Conservation (phyloP, 768 basidiomycete genomes). For the Russula griseocarnosa region DNA sequence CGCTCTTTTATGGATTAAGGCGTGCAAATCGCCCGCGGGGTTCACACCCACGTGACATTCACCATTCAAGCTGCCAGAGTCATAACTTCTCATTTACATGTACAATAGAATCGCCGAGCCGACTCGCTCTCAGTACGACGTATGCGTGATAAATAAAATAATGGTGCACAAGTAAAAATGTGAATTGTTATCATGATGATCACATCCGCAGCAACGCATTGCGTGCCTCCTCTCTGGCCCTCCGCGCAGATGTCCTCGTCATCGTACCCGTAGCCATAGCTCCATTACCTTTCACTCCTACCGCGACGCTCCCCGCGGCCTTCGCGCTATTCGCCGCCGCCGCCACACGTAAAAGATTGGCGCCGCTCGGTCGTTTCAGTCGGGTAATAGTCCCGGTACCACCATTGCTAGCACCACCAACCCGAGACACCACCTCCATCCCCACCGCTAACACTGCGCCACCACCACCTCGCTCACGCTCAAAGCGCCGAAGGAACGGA, state of each 20-base stretch:
- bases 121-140: no score
- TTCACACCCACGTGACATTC: no score
- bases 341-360: constrained; percentile 53
- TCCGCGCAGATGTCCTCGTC: constrained; percentile 33
- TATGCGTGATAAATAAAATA: constrained; percentile 4
- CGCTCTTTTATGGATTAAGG: no score
- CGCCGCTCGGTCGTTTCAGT: constrained; percentile 47
- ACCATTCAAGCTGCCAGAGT: no score
- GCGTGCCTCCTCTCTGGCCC: constrained; percentile 50
- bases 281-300: neutral
- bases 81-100: neutral
- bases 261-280: neutral
- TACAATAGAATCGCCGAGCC: neutral
- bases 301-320: constrained; percentile 16
- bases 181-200: constrained; percentile 6
- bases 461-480: constrained; percentile 36
- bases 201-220: constrained; percentile 43
- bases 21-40: no score
- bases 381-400: constrained; percentile 21
- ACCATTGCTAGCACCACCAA: neutral
- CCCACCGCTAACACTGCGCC: neutral
- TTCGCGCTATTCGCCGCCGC: constrained; percentile 54
- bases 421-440: constrained; percentile 7
- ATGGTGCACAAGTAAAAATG: neutral
- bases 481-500: constrained; percentile 66